phyloP scores from a whole-genome alignment of 164 flowering plant genomes.

The Platanus orientalis region DNA sequence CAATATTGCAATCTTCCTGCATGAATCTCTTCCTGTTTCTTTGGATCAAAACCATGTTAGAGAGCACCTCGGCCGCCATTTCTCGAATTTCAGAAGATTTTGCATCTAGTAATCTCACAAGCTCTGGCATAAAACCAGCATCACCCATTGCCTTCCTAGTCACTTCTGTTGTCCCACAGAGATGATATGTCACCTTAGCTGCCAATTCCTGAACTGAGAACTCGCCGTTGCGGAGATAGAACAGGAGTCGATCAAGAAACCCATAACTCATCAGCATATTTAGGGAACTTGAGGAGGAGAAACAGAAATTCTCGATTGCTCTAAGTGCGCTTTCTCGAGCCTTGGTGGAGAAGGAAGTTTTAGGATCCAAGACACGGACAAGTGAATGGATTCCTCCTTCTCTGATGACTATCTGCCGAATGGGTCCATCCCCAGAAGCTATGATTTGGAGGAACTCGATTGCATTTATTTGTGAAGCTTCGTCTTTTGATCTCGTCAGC shows the following conservation, averaged over 20 bases:
- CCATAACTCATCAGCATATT: conserved; percentile 35
- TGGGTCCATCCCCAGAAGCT: conserved; percentile 48
- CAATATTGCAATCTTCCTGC: conserved; percentile 53
- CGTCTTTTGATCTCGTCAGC: conserved; percentile 47
- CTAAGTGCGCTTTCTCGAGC: conserved; percentile 45
- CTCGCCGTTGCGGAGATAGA: conserved; percentile 51
- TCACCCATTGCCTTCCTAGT: conserved; percentile 73
- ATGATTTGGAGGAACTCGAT: conserved; percentile 58
- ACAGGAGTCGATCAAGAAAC: conserved; percentile 53
- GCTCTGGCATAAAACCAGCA: conserved; percentile 69
- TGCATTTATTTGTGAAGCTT: conserved; percentile 44
- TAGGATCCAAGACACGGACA: conserved; percentile 49
- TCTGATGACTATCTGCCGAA: conserved; percentile 35
- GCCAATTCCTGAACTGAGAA: conserved; percentile 65
- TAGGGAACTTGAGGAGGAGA: conserved; percentile 29
- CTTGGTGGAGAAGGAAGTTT: conserved; percentile 38
- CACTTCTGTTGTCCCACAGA: conserved; percentile 61
- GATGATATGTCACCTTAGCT: conserved; percentile 45
- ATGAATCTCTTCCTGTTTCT: conserved; percentile 57
- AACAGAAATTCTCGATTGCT: conserved; percentile 61
- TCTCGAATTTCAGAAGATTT: conserved; percentile 66
- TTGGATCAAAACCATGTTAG: conserved; percentile 45
- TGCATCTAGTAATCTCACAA: conserved; percentile 59
- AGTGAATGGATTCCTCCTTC: conserved; percentile 63
- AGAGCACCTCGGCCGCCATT: conserved; percentile 73